A percentile compares a stretch with the other conserved stretches of the same genome.
phyloP scores from a whole-genome alignment of 2,329 filamentous ascomycete species.

The Epichloe glyceriae region DNA sequence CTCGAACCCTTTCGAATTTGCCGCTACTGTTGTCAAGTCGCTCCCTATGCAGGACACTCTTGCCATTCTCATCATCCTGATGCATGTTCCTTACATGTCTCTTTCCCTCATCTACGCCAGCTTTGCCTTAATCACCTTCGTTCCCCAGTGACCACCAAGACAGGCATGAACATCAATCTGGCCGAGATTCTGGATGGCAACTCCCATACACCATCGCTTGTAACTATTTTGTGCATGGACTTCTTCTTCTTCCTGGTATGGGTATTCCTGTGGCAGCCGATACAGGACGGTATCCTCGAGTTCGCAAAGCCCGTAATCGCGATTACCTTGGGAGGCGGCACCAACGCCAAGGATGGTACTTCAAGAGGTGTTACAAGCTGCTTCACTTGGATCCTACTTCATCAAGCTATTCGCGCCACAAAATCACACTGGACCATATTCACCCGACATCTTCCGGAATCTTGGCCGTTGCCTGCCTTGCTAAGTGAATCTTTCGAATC shows the following conservation, averaged over 20 bases:
- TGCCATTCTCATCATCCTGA: conserved; percentile 88
- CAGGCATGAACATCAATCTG: conserved; percentile 68
- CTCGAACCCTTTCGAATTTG: conserved; percentile 60
- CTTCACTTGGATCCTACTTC: conserved; percentile 50
- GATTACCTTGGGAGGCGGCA: conserved; percentile 75
- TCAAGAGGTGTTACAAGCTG: conserved; percentile 61
- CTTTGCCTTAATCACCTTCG: conserved; percentile 86
- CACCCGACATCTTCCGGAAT: conserved; percentile 32
- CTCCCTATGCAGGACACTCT: conserved; percentile 91
- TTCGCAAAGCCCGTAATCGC: conserved; percentile 89
- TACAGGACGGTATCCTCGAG: conserved; percentile 80
- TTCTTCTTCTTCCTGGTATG: conserved; percentile 71
- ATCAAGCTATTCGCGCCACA: conserved; percentile 39
- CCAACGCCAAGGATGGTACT: conserved; percentile 52
- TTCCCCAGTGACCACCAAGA: conserved; percentile 70
- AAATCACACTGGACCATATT: conserved; percentile 34
- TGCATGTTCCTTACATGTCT: conserved; percentile 80
- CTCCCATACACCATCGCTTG: conserved; percentile 71
- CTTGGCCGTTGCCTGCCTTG: conserved; percentile 31
- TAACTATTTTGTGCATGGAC: conserved; percentile 75
- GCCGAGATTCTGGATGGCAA: conserved; percentile 87
- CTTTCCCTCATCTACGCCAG: conserved; percentile 82
- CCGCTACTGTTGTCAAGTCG: conserved; percentile 75
- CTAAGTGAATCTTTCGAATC: conserved; percentile 35
- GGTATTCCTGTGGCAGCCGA: conserved; percentile 75